Evolutionary conservation across 1,284 basidiomycete genomes (phyloP), one percentile per base, ranked within the genome.

Genomic region (Fistulina hepatica): DNA sequence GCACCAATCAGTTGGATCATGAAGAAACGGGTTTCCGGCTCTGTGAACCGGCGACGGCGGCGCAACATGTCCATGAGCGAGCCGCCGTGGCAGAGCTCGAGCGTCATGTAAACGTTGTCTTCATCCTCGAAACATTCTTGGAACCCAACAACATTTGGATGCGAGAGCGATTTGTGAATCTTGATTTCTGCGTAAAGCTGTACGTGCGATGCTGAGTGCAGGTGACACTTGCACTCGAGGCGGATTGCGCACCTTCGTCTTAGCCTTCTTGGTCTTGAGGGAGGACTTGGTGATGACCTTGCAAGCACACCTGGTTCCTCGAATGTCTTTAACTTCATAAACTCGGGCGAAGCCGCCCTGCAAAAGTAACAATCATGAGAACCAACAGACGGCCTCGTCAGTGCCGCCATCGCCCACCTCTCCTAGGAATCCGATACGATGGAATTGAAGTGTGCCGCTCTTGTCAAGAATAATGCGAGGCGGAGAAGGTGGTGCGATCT

Each of bases 171-270:
- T 44, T 83, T 79, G 61, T 98, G 94, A 40, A 98, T 92, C 69
- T 95, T 97, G 58, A 98, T 97, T 71, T 98, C 94, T 44, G 93
- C 93, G 52, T 94, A 97, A 43, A 97, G 76, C 92, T 68, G 37
- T 23, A 19, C 23, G 19, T 31, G 8, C 27, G 32, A 8, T 15
- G 21, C 19, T 49, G 12, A 38, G 34, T n/a, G 13, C 22, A 33
- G 2, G 17, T 3, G 11, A 40, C 6, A 39, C 22, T 15, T 33
- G 7, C 26, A 12, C 15, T 27, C 21, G 33, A 11, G 9, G 19
- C n/a, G 27, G 16, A 20, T 10, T 3, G 52, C 65, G 37, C 37
- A 84, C 89, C 71, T 92, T 92, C 13, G 89, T 93, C 60, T 90
- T 91, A 38, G 86, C 88, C 58, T 91, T 92, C 67, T 86, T 91